Evolutionary conservation across 2,329 filamentous ascomycete genomes (phyloP).

Genomic region (Aspergillus glaucus): DNA sequence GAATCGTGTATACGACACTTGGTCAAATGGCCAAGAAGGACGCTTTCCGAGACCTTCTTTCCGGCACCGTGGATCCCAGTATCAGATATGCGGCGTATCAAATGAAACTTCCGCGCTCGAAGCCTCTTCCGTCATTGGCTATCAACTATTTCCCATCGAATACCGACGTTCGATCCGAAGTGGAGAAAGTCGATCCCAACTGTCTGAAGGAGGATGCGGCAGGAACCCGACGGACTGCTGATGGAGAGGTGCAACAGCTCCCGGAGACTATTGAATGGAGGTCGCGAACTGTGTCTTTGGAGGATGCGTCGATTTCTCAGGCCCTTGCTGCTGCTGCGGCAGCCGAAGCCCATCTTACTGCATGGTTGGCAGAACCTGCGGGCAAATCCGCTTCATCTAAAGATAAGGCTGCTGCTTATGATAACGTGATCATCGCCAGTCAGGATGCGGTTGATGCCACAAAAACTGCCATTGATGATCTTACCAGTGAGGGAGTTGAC

Average conservation of each 20-base stretch:
- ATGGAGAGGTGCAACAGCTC: slow-evolving; percentile 43
- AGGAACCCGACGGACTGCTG: slow-evolving; percentile 41
- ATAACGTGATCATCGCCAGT: slow-evolving; percentile 80
- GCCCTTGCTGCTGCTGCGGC: slow-evolving; percentile 65
- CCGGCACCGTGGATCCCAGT: slow-evolving; percentile 82
- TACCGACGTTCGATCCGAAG: slow-evolving; percentile 54
- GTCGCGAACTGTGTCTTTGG: slow-evolving; percentile 74
- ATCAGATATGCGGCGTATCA: slow-evolving; percentile 94
- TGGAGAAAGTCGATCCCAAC: slow-evolving; percentile 65
- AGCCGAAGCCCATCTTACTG: slow-evolving; percentile 47
- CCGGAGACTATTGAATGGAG: slow-evolving; percentile 81
- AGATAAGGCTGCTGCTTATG: slow-evolving; percentile 79
- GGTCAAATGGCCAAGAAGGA: slow-evolving; percentile 61
- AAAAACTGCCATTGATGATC: slow-evolving; percentile 86
- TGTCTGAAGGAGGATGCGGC: slow-evolving; percentile 57
- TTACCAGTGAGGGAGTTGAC: slow-evolving; percentile 73
- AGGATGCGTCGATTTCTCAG: slow-evolving; percentile 85
- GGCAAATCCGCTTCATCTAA: slow-evolving; percentile 37
- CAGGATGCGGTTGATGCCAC: slow-evolving; percentile 93
- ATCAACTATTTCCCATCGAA: slow-evolving; percentile 68
- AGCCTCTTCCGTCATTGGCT: slow-evolving; percentile 72
- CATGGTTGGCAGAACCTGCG: slow-evolving; percentile 39
- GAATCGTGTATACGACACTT: slow-evolving; percentile 76
- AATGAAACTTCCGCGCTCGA: slow-evolving; percentile 76
- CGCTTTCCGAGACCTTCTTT: slow-evolving; percentile 76